Evolutionary conservation across 768 basidiomycete genomes (phyloP).

Genomic region (Tricholoma furcatifolium): DNA sequence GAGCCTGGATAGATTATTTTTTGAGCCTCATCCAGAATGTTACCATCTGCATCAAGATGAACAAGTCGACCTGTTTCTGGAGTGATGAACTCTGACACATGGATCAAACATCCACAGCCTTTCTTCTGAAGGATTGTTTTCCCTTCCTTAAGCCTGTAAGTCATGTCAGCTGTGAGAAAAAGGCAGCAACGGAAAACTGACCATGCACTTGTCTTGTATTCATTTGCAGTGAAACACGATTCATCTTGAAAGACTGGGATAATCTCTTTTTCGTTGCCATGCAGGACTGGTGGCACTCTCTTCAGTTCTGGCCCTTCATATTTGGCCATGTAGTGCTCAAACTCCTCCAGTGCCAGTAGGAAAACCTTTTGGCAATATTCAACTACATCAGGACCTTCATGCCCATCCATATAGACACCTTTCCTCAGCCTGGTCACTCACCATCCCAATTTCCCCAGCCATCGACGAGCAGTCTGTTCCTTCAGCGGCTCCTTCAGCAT

Average conservation of each 20-base stretch:
- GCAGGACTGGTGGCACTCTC: neutral
- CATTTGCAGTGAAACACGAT: neutral
- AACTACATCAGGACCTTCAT: too few relatives aligned
- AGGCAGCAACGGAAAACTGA: too few relatives aligned
- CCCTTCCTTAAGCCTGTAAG: neutral
- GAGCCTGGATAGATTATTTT: slow-evolving; percentile 30
- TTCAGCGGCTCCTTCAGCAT: neutral
- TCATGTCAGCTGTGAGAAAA: too few relatives aligned
- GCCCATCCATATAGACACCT: too few relatives aligned
- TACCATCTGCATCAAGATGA: slow-evolving; percentile 12
- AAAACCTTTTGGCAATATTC: neutral
- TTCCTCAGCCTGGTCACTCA: too few relatives aligned
- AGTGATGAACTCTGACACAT: too few relatives aligned
- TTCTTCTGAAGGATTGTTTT: slow-evolving; percentile 20
- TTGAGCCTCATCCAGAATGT: slow-evolving; percentile 25
- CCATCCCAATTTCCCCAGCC: too few relatives aligned
- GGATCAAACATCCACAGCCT: slow-evolving; percentile 27
- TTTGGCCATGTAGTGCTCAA: neutral
- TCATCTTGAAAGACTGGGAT: neutral
- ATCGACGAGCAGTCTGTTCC: neutral
- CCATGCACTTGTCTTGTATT: neutral
- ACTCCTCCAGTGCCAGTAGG: neutral
- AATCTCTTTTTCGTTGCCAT: neutral
- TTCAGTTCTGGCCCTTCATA: neutral
- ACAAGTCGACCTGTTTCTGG: too few relatives aligned